A percentile compares a stretch with the other conserved stretches of the same genome.
Conservation (phyloP, 805 yeast species). For the Yamadazyma endophytica region DNA sequence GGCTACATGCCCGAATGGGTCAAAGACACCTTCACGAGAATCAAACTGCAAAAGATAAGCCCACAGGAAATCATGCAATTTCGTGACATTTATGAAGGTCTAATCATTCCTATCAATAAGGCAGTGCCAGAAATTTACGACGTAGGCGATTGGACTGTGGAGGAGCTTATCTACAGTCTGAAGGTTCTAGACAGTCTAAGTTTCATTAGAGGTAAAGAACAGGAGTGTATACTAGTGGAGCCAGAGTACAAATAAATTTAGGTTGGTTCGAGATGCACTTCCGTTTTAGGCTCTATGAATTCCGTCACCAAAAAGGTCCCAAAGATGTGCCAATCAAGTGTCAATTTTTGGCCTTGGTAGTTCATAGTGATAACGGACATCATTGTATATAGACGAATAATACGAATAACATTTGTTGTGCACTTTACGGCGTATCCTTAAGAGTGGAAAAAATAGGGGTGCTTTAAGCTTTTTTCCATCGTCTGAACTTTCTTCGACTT, state of each 20-base stretch:
- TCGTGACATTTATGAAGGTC: slow-evolving; percentile 47
- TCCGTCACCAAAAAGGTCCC: too few species aligned
- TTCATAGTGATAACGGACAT: too few species aligned
- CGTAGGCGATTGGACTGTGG: slow-evolving; percentile 46
- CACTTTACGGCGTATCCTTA: too few species aligned
- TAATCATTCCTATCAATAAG: slow-evolving; percentile 45
- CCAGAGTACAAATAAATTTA: slow-evolving; percentile 3
- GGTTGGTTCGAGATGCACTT: neutral
- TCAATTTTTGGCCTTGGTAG: too few species aligned
- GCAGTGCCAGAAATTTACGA: slow-evolving; percentile 57
- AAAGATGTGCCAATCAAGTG: too few species aligned
- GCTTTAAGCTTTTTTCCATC: too few species aligned
- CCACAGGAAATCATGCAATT: slow-evolving; percentile 54
- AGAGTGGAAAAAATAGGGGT: too few species aligned
- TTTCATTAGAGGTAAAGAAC: slow-evolving; percentile 43
- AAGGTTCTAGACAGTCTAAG: slow-evolving; percentile 48
- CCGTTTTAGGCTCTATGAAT: slow-evolving; percentile 1
- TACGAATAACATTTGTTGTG: too few species aligned
- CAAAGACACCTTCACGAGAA: slow-evolving; percentile 29
- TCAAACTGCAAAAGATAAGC: slow-evolving; percentile 38
- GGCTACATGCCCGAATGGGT: slow-evolving; percentile 52
- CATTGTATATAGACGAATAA: too few species aligned
- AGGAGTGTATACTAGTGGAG: slow-evolving; percentile 38
- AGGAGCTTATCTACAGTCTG: slow-evolving; percentile 48
- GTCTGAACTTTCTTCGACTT: too few species aligned